Evolutionary conservation across 2,329 filamentous ascomycete species (phyloP).

Genomic region (Botrytis cinerea): DNA sequence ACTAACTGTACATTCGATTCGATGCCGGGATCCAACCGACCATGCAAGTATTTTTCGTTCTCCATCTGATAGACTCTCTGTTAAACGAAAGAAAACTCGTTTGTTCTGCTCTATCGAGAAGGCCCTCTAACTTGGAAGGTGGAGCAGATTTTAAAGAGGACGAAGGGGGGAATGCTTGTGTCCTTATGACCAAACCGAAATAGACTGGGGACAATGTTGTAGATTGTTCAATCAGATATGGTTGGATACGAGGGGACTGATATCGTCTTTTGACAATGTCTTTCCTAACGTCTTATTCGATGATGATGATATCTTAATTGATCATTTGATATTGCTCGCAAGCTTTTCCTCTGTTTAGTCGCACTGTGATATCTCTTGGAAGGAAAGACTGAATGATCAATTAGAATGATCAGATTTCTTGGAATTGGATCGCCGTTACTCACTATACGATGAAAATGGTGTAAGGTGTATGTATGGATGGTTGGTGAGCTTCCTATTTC

Average conservation of each 20-base stretch:
- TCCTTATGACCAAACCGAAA: conserved; percentile 21
- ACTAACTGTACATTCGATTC: conserved; percentile 18
- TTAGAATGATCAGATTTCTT: conserved; percentile 2
- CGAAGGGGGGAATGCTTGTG: background rate
- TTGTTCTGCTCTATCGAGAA: background rate
- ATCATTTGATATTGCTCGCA: conserved; percentile 10
- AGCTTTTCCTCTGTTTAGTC: conserved; percentile 7
- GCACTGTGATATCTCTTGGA: background rate
- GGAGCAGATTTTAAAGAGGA: conserved; percentile 17
- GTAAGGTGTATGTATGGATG: conserved; percentile 16
- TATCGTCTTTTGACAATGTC: background rate
- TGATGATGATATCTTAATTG: background rate
- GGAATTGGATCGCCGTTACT: background rate
- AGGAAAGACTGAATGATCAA: conserved; percentile 8
- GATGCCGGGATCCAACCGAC: conserved; percentile 18
- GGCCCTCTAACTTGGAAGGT: conserved; percentile 19
- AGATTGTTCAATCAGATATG: conserved; percentile 18
- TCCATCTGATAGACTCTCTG: conserved; percentile 12
- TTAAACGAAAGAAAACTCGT: background rate
- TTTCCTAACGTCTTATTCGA: conserved; percentile 20
- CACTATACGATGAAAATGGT: background rate
- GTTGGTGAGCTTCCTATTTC: conserved; percentile 24
- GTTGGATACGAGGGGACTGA: conserved; percentile 3
- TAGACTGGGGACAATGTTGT: background rate
- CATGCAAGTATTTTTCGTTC: conserved; percentile 20